Percentiles rank a stretch among this genome's conserved stretches.
Evolutionary conservation across 768 basidiomycete species (phyloP).

Genomic region (Lentinula guzmanii): DNA sequence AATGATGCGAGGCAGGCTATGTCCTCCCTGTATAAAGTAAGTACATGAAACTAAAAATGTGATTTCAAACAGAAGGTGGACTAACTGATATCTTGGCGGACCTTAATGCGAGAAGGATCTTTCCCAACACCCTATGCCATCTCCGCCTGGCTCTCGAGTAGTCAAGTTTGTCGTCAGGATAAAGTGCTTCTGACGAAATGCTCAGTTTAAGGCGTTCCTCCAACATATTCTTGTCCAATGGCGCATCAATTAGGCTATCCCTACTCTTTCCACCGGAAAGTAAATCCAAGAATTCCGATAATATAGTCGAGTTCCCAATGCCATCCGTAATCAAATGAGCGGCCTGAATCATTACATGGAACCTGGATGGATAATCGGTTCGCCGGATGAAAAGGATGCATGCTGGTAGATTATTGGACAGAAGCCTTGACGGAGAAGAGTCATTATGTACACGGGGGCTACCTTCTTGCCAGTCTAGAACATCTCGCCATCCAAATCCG

Average conservation of each 20-base stretch:
- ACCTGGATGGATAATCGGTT: constrained; percentile 24
- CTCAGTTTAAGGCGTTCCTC: constrained; percentile 35
- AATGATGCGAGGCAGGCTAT: constrained; percentile 42
- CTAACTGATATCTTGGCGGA: constrained; percentile 29
- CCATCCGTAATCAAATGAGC: constrained; percentile 51
- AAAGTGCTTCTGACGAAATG: constrained; percentile 29
- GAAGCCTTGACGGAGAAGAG: constrained; percentile 10
- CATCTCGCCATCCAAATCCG: constrained; percentile 15
- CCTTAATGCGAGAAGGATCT: constrained; percentile 27
- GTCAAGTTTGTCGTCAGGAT: constrained; percentile 25
- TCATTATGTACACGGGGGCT: background rate
- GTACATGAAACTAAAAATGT: background rate
- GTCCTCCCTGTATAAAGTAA: constrained; percentile 40
- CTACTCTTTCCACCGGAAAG: constrained; percentile 18
- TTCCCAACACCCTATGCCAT: constrained; percentile 41
- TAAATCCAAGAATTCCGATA: constrained; percentile 39
- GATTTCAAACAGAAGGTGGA: background rate
- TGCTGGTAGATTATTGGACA: constrained; percentile 37
- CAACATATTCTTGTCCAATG: constrained; percentile 14
- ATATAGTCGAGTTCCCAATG: constrained; percentile 31
- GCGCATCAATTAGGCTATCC: constrained; percentile 4
- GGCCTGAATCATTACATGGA: constrained; percentile 37
- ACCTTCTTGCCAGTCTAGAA: background rate
- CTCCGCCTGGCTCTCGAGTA: constrained; percentile 23
- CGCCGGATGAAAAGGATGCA: constrained; percentile 36